phyloP scores from a whole-genome alignment of 1,284 basidiomycete genomes.

The Fomitopsis betulina region DNA sequence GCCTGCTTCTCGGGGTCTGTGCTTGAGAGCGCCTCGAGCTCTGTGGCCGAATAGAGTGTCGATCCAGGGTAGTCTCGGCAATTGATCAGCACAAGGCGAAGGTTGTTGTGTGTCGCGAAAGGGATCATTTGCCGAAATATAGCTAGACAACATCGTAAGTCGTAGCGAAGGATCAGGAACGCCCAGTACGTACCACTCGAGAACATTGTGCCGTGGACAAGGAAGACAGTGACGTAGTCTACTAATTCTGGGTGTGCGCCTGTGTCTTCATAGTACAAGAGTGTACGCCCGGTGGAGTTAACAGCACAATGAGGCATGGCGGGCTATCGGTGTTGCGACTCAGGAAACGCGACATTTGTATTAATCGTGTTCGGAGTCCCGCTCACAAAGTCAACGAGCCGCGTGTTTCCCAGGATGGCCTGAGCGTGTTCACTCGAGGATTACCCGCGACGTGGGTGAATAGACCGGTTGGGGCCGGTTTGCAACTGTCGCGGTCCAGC shows the following conservation, averaged over 20 bases:
- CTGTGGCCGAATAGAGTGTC: constrained; percentile 11
- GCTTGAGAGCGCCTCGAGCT: constrained; percentile 10
- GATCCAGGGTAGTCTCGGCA: constrained; percentile 21
- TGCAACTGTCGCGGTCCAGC: no score
- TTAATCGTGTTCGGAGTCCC: not conserved
- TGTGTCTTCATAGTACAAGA: constrained; percentile 19
- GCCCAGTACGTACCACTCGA: constrained; percentile 16
- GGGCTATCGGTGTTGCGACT: not conserved
- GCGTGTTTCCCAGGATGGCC: no score
- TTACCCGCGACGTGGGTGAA: no score
- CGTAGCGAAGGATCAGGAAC: no score
- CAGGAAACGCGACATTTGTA: not conserved
- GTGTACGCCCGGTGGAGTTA: constrained; percentile 3
- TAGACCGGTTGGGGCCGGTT: no score
- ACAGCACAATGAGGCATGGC: constrained; percentile 19
- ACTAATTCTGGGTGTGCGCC: constrained; percentile 8
- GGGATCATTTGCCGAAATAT: constrained; percentile 14
- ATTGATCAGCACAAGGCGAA: constrained; percentile 20
- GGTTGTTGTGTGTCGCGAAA: constrained; percentile 9
- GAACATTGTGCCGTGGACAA: constrained; percentile 23
- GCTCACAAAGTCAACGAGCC: not conserved
- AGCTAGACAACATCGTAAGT: constrained; percentile 6
- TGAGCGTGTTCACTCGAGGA: no score
- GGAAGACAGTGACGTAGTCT: constrained; percentile 20
- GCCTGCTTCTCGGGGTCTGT: constrained; percentile 5